A percentile compares a stretch with the other conserved stretches of the same genome.
phyloP scores from a whole-genome alignment of 768 basidiomycete species.

The Lactarius sanguifluus region DNA sequence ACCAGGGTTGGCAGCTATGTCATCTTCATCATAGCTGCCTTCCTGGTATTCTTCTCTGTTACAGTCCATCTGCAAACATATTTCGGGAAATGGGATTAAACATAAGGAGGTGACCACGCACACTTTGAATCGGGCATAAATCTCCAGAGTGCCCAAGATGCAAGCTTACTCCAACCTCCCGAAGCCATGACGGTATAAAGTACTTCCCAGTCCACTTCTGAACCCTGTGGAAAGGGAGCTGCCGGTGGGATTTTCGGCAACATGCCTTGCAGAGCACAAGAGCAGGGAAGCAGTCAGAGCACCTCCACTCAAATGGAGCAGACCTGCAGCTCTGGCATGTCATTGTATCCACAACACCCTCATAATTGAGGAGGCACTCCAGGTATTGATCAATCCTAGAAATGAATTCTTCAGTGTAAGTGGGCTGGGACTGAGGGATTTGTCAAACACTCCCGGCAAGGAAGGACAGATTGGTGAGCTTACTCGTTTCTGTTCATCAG shows the following conservation, averaged over 20 bases:
- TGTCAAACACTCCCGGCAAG: background rate
- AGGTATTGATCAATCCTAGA: background rate
- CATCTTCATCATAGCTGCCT: background rate
- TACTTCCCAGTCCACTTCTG: conserved; percentile 4
- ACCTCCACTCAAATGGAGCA: conserved; percentile 3
- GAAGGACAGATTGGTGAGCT: background rate
- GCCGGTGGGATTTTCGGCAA: background rate
- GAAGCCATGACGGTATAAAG: conserved; percentile 11
- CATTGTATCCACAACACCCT: background rate
- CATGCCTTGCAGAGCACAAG: conserved; percentile 6
- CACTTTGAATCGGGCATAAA: background rate
- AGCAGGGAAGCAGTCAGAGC: conserved; percentile 1
- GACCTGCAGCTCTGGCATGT: background rate
- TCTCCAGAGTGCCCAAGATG: conserved; percentile 6
- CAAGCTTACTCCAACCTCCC: conserved; percentile 5
- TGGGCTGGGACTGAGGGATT: background rate
- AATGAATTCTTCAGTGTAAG: background rate
- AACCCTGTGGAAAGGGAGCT: conserved; percentile 12
- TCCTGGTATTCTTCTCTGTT: too few species aligned
- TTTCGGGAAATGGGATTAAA: background rate
- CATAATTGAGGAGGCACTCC: background rate
- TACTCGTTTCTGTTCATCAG: background rate
- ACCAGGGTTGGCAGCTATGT: background rate
- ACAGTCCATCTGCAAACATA: background rate
- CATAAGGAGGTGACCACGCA: too few species aligned